phyloP scores from a whole-genome alignment of 768 basidiomycete species.

The Russula virescens region DNA sequence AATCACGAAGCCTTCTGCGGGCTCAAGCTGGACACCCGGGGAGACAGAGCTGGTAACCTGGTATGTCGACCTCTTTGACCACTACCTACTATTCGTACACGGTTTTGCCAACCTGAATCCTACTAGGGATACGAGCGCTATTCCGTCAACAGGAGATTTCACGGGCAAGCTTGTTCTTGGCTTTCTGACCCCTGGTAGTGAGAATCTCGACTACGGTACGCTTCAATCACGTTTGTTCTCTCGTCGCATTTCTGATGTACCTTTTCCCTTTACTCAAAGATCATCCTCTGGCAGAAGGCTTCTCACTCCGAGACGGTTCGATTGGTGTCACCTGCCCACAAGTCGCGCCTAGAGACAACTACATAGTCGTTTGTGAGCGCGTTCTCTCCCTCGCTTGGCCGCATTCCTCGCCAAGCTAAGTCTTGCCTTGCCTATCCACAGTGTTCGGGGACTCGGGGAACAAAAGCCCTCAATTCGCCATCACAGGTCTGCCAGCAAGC shows the following conservation, averaged over 20 bases:
- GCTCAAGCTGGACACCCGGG: conserved; percentile 36
- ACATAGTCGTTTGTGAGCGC: conserved; percentile 44
- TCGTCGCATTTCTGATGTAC: not conserved
- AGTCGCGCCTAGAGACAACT: conserved; percentile 34
- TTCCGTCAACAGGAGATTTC: conserved; percentile 37
- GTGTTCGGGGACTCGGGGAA: conserved; percentile 20
- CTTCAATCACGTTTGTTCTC: not conserved
- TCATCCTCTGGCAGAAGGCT: conserved; percentile 40
- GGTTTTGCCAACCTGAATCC: not conserved
- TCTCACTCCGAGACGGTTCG: conserved; percentile 37
- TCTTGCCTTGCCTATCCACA: no score
- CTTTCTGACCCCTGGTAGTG: conserved; percentile 29
- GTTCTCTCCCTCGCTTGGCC: no score
- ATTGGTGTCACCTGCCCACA: conserved; percentile 38
- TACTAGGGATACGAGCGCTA: conserved; percentile 28
- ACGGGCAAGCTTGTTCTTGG: conserved; percentile 46
- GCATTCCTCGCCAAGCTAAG: no score
- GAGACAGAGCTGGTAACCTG: conserved; percentile 39
- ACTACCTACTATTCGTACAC: not conserved
- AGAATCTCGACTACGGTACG: conserved; percentile 49
- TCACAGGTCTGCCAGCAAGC: not conserved
- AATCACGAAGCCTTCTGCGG: conserved; percentile 37
- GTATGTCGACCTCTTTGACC: conserved; percentile 25
- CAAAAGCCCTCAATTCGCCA: conserved; percentile 16
- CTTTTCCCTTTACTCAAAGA: conserved; percentile 27